Conservation (phyloP, 352 stramenopile species). For the Phytophthora idaei region DNA sequence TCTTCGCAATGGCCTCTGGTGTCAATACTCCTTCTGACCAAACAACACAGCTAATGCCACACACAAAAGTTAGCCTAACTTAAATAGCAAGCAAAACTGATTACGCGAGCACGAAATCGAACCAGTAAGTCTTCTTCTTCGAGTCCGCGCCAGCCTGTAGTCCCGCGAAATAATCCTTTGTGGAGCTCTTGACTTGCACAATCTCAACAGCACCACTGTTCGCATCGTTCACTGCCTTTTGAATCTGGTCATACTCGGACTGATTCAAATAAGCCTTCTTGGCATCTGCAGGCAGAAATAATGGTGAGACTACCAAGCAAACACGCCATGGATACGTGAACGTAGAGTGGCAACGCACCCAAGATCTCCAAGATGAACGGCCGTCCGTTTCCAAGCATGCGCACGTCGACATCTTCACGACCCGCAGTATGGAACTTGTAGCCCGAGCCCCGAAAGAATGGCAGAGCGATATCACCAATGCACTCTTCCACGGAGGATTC, state of each 20-base stretch:
- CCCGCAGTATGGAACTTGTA: conserved; percentile 97
- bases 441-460: conserved; percentile 63
- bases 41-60: conserved; percentile 66
- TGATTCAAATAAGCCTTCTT: conserved; percentile 72
- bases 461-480: conserved; percentile 76
- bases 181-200: conserved; percentile 77
- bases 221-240: conserved; percentile 68
- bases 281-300: conserved; percentile 51
- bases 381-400: conserved; percentile 95
- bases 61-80: not conserved
- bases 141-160: conserved; percentile 83
- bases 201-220: conserved; percentile 83
- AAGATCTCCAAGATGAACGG: conserved; percentile 92
- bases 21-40: conserved; percentile 74
- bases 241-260: conserved; percentile 55
- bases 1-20: conserved; percentile 58
- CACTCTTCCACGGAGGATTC: conserved; percentile 91
- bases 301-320: conserved; percentile 15
- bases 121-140: conserved; percentile 91
- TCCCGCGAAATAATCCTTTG: conserved; percentile 80
- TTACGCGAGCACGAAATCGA: conserved; percentile 5
- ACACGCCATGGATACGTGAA: not conserved
- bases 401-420: conserved; percentile 97
- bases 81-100: not conserved
- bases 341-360: conserved; percentile 28